Evolutionary conservation across 805 yeast genomes (phyloP).

Genomic region (Sugiyamaella lignohabitans): DNA sequence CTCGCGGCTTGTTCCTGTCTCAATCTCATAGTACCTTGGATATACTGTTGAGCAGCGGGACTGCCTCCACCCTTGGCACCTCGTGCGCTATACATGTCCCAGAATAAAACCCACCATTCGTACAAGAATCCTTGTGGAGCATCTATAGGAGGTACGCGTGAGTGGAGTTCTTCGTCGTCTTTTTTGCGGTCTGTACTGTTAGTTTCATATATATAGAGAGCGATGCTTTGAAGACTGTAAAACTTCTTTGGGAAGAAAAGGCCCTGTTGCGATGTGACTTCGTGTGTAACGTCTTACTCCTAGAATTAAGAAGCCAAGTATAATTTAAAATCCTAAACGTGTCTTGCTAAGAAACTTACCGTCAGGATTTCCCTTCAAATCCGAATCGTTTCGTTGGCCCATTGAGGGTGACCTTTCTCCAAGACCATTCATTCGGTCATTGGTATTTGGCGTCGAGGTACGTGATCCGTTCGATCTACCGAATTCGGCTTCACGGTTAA

Average conservation of each 20-base stretch:
- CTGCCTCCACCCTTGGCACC: conserved; percentile 56
- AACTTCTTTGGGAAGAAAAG: too few species aligned
- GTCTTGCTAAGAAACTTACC: neutral
- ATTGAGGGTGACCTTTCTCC: conserved; percentile 6
- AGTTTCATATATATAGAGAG: too few species aligned
- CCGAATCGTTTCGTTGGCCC: neutral
- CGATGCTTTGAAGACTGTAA: too few species aligned
- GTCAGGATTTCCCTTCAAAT: neutral
- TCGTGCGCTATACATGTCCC: conserved; percentile 87
- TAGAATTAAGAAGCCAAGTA: too few species aligned
- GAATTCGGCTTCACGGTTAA: conserved; percentile 71
- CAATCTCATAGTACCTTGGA: conserved; percentile 46
- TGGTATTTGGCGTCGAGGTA: conserved; percentile 10
- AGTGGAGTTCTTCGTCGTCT: conserved; percentile 19
- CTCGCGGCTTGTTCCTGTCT: conserved; percentile 39
- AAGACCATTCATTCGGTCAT: conserved; percentile 6
- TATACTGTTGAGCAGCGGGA: conserved; percentile 61
- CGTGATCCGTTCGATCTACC: conserved; percentile 24
- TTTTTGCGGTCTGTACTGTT: conserved; percentile 6
- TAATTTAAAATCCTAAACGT: too few species aligned
- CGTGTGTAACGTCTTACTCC: too few species aligned
- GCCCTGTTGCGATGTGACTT: too few species aligned
- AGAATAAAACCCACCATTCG: conserved; percentile 96
- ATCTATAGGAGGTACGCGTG: conserved; percentile 43
- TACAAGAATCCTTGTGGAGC: conserved; percentile 81